phyloP scores from a whole-genome alignment of 2,329 filamentous ascomycete species.

The Penicillium frequentans region DNA sequence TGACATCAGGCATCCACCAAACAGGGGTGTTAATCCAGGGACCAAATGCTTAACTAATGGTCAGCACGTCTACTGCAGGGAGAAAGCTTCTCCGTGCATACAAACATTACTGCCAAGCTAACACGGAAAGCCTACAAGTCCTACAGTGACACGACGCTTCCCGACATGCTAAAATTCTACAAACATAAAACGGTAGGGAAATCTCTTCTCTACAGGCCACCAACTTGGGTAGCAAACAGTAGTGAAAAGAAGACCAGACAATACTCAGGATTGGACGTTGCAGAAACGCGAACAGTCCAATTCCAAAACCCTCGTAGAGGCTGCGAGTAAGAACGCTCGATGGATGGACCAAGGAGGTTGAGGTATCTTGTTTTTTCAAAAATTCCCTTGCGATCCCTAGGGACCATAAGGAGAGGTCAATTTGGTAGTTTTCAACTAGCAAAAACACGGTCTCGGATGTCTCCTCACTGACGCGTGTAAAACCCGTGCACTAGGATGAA shows the following conservation, averaged over 20 bases:
- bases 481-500: conserved; percentile 59
- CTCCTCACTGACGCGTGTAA: conserved; percentile 84
- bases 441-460: conserved; percentile 85
- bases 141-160: neutral
- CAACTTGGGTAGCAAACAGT: conserved; percentile 32
- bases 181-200: neutral
- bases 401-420: conserved; percentile 74
- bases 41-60: neutral
- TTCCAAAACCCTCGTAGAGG: neutral
- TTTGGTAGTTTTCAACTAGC: conserved; percentile 84
- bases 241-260: conserved; percentile 41
- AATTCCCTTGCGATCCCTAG: conserved; percentile 71
- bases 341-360: conserved; percentile 13
- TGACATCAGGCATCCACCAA: neutral
- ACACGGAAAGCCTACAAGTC: too few relatives aligned
- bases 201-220: conserved; percentile 41
- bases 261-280: conserved; percentile 1
- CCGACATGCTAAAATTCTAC: neutral
- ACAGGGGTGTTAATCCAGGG: neutral
- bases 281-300: neutral
- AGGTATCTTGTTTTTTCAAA: conserved; percentile 58
- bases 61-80: neutral
- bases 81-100: neutral
- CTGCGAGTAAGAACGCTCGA: conserved; percentile 1
- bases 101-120: neutral